Base-by-base conservation (phyloP, 495 filamentous ascomycete genomes). In the Thozetella sp. region DNA sequence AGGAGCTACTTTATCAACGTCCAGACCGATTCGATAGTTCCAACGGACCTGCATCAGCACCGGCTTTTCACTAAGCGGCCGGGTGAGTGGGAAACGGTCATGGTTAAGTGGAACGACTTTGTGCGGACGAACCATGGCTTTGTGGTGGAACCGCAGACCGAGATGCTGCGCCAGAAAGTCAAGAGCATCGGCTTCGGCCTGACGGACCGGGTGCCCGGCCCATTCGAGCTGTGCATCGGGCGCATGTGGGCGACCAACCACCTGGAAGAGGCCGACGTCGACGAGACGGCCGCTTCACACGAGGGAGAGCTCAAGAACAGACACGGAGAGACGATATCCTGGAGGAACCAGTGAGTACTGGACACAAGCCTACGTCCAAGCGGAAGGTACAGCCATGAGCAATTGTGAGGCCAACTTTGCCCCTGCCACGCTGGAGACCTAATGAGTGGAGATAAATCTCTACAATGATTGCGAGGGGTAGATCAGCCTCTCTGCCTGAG, bases 41-140 rank as follows among this genome's bases (percentile, higher is more conserved):
- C 92, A 30, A 94, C 93, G 2, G 95, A 99, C 74, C 80, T 99
- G 58, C 96, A 97, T 73, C 95, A 99, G 74, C 96, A 99, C 73
- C 81, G 96, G 60, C 70, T 99, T 15, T 96, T 96, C 73, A 85
- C 90, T 19, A 88, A 86, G 69, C 86, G 86, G 34, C 86, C 89
- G 0, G 92, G 93, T 2, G 83, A 92, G 65, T 99, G 95, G 95
- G 93, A 99, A 80, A 96, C 93, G 10, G 84, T 97, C 23, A 67
- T 96, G 51, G 88, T 99, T 54, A 90, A 90, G 45, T 94, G 93
- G 80, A 87, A 87, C 69, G 90, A 96, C 50, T 98, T 99, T 72
- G 94, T 98, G 55, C 85, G 96, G 54, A 99, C 96, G 30, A 97
- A 97, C 71, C 81, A 93, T 66, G 95, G 95, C 19, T 82, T 87